These are phyloP conservation scores for Rosellinia necatrix DNA, from an alignment of 2,329 filamentous ascomycete species.

Conservation along the genomic window DNA sequence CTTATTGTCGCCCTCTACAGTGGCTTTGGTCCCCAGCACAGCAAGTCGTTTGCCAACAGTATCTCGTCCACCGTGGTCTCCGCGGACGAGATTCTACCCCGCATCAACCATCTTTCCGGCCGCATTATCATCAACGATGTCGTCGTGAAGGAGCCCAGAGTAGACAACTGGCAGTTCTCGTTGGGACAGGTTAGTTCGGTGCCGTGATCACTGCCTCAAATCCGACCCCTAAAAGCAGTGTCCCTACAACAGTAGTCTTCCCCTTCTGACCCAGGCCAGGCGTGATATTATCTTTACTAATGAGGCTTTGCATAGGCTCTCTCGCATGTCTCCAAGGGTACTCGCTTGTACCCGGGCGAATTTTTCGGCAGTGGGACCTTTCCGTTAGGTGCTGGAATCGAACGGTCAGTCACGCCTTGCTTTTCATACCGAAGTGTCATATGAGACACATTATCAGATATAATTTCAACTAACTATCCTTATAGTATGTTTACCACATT, in stretches of 20 bases:
- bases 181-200: slow-evolving; percentile 29
- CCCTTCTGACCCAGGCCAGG: not conserved
- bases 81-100: slow-evolving; percentile 32
- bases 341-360: slow-evolving; percentile 35
- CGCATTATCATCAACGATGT: slow-evolving; percentile 32
- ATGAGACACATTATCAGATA: too few species aligned
- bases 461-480: too few species aligned
- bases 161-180: slow-evolving; percentile 33
- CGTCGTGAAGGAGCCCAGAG: slow-evolving; percentile 26
- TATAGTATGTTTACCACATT: too few species aligned
- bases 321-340: slow-evolving; percentile 32
- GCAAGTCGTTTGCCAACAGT: slow-evolving; percentile 37
- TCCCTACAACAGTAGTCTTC: too few species aligned
- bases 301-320: slow-evolving; percentile 21
- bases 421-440: not conserved
- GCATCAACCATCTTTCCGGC: slow-evolving; percentile 27
- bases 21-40: slow-evolving; percentile 36
- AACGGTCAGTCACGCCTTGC: slow-evolving; percentile 30
- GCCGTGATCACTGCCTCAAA: not conserved
- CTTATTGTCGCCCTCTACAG: slow-evolving; percentile 11
- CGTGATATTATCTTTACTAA: not conserved
- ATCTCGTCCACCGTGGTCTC: slow-evolving; percentile 34
- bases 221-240: not conserved
- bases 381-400: slow-evolving; percentile 34
- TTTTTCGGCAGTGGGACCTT: slow-evolving; percentile 38